These are phyloP conservation scores for Ceratocystis diversiconidia DNA, from an alignment of 2,329 filamentous ascomycete genomes.

Conservation along the genomic window DNA sequence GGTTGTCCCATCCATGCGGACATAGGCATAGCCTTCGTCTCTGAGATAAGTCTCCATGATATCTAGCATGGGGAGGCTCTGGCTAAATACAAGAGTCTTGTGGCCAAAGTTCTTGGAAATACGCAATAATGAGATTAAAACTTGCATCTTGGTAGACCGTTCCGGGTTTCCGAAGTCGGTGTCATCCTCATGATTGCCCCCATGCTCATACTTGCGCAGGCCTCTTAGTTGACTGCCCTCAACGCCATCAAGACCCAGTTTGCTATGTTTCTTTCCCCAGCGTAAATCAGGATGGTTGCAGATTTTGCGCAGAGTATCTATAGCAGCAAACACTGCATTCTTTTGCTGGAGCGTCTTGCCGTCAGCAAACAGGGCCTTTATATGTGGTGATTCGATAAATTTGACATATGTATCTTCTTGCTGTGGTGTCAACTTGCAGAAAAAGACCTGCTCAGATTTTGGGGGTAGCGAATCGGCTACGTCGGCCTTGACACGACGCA, in stretches of 20 bases:
- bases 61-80: slow-evolving; percentile 89
- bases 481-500: slow-evolving; percentile 85
- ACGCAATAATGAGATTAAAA: slow-evolving; percentile 73
- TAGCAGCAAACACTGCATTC: slow-evolving; percentile 49
- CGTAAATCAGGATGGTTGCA: slow-evolving; percentile 92
- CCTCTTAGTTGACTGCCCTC: not conserved
- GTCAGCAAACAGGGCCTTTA: slow-evolving; percentile 16
- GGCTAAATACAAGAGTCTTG: slow-evolving; percentile 84
- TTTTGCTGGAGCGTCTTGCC: not conserved
- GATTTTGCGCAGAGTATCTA: slow-evolving; percentile 86
- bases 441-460: slow-evolving; percentile 91
- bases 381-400: slow-evolving; percentile 17
- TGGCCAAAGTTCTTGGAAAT: slow-evolving; percentile 84
- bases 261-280: slow-evolving; percentile 22
- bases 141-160: slow-evolving; percentile 90
- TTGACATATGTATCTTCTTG: slow-evolving; percentile 18
- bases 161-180: slow-evolving; percentile 56
- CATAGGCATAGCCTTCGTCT: slow-evolving; percentile 56
- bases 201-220: not conserved
- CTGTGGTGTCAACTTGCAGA: slow-evolving; percentile 71
- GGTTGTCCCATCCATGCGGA: slow-evolving; percentile 89
- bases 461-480: slow-evolving; percentile 87
- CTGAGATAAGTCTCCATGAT: slow-evolving; percentile 75
- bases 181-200: not conserved
- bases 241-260: not conserved